These are phyloP conservation scores for Tuber calosporum DNA, from an alignment of 495 filamentous ascomycete genomes.

Conservation along the genomic window DNA sequence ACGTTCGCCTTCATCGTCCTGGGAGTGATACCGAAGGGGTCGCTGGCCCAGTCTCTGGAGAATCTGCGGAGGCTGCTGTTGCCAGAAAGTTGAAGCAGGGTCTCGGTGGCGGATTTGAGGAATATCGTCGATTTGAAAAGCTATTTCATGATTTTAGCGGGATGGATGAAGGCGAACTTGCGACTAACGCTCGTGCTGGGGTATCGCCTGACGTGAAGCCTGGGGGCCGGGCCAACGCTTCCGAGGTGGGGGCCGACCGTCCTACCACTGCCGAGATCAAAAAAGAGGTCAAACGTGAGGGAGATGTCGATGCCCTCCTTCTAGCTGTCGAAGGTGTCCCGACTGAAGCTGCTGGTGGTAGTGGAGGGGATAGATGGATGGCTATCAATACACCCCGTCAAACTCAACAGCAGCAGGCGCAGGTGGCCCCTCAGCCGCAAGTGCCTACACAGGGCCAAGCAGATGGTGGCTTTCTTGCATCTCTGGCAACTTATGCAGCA, in stretches of 20 bases:
- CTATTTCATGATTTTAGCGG: slow-evolving; percentile 54
- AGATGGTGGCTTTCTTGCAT: slow-evolving; percentile 40
- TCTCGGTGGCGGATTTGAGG: slow-evolving; percentile 59
- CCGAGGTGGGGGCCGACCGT: slow-evolving; percentile 45
- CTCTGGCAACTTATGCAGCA: slow-evolving; percentile 46
- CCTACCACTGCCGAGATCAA: slow-evolving; percentile 48
- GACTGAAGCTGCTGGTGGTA: background rate
- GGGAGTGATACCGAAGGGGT: slow-evolving; percentile 41
- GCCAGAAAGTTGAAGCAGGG: slow-evolving; percentile 41
- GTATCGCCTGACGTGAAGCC: slow-evolving; percentile 42
- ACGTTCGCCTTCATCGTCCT: slow-evolving; percentile 42
- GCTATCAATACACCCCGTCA: slow-evolving; percentile 39
- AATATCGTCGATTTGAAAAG: slow-evolving; percentile 52
- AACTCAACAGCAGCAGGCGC: slow-evolving; percentile 18
- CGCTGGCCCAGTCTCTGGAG: slow-evolving; percentile 11
- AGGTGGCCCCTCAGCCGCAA: slow-evolving; percentile 13
- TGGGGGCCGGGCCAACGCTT: slow-evolving; percentile 33
- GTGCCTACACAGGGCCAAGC: slow-evolving; percentile 10
- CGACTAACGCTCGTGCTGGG: slow-evolving; percentile 44
- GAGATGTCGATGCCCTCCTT: slow-evolving; percentile 32
- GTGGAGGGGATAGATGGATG: slow-evolving; percentile 38
- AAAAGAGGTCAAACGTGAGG: slow-evolving; percentile 42
- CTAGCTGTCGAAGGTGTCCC: slow-evolving; percentile 21
- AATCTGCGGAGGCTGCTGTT: slow-evolving; percentile 29
- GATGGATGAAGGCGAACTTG: slow-evolving; percentile 43